phyloP scores from a whole-genome alignment of 2,329 filamentous ascomycete species.

The Neonectria punicea region DNA sequence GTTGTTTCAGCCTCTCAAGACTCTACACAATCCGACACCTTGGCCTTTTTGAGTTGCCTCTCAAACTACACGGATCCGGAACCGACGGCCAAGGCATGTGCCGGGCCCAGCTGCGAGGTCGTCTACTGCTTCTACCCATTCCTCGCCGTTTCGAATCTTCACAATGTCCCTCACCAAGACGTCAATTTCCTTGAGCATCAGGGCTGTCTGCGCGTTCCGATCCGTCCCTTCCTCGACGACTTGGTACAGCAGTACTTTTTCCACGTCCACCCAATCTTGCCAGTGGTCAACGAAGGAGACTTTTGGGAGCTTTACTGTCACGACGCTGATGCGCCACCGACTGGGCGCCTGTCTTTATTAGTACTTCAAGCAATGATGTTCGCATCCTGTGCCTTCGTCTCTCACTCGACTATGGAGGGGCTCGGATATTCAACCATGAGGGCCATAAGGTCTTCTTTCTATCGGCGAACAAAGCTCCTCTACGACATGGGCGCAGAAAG shows the following conservation, averaged over 20 bases:
- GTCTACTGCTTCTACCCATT: slow-evolving; percentile 58
- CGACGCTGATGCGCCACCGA: background rate
- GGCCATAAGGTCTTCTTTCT: slow-evolving; percentile 1
- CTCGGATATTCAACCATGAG: slow-evolving; percentile 3
- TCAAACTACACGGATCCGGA: background rate
- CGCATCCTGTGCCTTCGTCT: slow-evolving; percentile 17
- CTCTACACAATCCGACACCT: background rate
- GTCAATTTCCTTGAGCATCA: slow-evolving; percentile 58
- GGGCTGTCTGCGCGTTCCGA: slow-evolving; percentile 57
- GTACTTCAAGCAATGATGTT: slow-evolving; percentile 22
- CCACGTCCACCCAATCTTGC: slow-evolving; percentile 57
- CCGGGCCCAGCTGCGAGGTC: slow-evolving; percentile 41
- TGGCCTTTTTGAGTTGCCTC: background rate
- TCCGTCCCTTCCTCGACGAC: slow-evolving; percentile 53
- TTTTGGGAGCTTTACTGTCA: slow-evolving; percentile 25
- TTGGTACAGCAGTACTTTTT: slow-evolving; percentile 60
- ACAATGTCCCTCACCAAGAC: slow-evolving; percentile 55
- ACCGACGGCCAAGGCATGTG: background rate
- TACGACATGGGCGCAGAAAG: slow-evolving; percentile 14
- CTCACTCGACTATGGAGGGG: background rate
- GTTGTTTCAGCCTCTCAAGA: background rate
- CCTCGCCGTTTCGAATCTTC: slow-evolving; percentile 47
- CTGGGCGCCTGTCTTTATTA: background rate
- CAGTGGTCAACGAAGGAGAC: slow-evolving; percentile 57
- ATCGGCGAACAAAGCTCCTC: slow-evolving; percentile 10